These are phyloP conservation scores for Mycothermus thermophilus DNA, from an alignment of 495 filamentous ascomycete species.

Conservation along the genomic window DNA sequence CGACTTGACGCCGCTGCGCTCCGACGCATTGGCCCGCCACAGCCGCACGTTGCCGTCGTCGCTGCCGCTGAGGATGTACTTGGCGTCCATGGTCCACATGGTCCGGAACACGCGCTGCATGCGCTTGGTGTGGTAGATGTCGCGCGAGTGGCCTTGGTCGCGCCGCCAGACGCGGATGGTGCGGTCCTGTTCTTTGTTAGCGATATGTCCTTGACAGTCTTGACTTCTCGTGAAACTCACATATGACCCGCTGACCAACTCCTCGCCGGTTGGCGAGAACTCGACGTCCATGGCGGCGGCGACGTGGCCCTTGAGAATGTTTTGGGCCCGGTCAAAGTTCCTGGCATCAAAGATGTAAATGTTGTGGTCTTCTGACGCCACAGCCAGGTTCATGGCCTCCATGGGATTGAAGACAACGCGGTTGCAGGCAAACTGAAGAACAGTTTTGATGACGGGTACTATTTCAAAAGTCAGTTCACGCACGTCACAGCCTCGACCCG, in stretches of 20 bases:
- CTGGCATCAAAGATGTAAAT: constrained; percentile 27
- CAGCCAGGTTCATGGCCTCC: constrained; percentile 31
- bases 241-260: constrained; percentile 82
- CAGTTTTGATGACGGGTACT: constrained; percentile 63
- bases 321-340: constrained; percentile 42
- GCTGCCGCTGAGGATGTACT: constrained; percentile 71
- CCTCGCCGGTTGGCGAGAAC: constrained; percentile 87
- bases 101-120: constrained; percentile 82
- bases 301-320: constrained; percentile 92
- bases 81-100: constrained; percentile 74
- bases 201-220: no score
- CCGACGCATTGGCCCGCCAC: constrained; percentile 81
- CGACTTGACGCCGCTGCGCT: constrained; percentile 72
- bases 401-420: constrained; percentile 88
- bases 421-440: constrained; percentile 71
- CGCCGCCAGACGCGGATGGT: constrained; percentile 60
- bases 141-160: constrained; percentile 66
- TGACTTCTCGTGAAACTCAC: constrained; percentile 52
- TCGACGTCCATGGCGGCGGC: constrained; percentile 95
- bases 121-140: constrained; percentile 93
- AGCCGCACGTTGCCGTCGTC: constrained; percentile 87
- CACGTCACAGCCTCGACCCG: no score
- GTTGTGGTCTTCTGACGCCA: constrained; percentile 36
- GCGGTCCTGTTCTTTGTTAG: constrained; percentile 10
- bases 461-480: constrained; percentile 20